Base-by-base conservation (phyloP, 164 flowering plant genomes). In the Cinnamomum chago region DNA sequence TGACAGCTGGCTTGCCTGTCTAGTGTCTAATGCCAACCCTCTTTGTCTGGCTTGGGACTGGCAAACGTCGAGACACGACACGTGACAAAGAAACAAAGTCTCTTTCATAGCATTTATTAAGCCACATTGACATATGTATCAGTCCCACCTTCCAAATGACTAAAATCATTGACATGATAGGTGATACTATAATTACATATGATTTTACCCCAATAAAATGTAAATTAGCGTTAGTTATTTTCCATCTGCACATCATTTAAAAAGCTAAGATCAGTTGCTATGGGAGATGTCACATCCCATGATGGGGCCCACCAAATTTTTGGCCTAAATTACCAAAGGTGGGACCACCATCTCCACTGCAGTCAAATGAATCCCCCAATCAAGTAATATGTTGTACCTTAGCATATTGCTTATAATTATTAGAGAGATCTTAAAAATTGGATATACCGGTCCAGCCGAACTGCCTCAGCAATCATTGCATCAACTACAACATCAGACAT, bases 401-500 rank as follows among this genome's bases (percentile, higher is more conserved):
- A 10, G 60, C 60, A n/a, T 14, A 18, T 17, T 14, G 60, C 20
- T 14, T 3, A 55, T 4, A 15, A 14, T 14, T 3, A 18, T 12
- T 55, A 55, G n/a, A 55, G 60, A 55, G 60, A 55, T 55, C 3
- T 64, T 23, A 60, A 58, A 20, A 68, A 52, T 23, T 7, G 14
- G 73, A 75, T 81, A 72, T 87, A 92, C 98, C 87, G 23, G 71
- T 94, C 96, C 62, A 25, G 64, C 74, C 90, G 83, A 64, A 84
- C 95, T 35, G 98, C 95, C 85, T 94, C 97, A 10, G 98, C 98
- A 73, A 94, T 91, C 98, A 94, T 94, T 27, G 97, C 98, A 87
- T 94, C 98, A 58, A 92, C 78, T 68, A 94, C 98, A 67, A 94
- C 97, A 90, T 94, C 98, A 30, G 98, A 89, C 94, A 91, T 92